Conservation (phyloP, 2,329 filamentous ascomycete species). For the Claviceps quebecensis region DNA sequence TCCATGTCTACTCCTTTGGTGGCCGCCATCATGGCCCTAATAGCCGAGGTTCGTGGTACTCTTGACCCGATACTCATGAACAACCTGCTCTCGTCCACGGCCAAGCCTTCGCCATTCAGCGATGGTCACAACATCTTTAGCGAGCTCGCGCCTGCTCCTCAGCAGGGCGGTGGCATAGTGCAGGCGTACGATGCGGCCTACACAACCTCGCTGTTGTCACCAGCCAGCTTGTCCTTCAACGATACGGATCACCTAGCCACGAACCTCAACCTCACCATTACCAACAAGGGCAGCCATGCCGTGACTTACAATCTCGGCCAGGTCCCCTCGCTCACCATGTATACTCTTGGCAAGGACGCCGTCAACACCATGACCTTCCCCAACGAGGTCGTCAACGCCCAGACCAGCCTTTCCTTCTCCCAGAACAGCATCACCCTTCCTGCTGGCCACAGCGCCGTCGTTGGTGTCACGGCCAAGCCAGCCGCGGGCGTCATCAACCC, state of each 20-base stretch:
- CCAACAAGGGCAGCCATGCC: conserved; percentile 34
- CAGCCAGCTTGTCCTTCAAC: conserved; percentile 45
- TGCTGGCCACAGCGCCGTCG: conserved; percentile 25
- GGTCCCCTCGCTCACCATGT: conserved; percentile 35
- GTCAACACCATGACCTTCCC: conserved; percentile 29
- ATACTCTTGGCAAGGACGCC: conserved; percentile 25
- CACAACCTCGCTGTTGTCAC: conserved; percentile 35
- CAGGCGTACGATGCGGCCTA: conserved; percentile 45
- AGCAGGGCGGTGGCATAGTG: conserved; percentile 46
- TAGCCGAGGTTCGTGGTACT: conserved; percentile 34
- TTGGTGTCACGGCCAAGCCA: conserved; percentile 29
- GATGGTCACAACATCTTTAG: conserved; percentile 21
- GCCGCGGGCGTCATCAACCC: conserved; percentile 24
- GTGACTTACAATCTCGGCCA: conserved; percentile 39
- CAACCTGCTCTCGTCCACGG: conserved; percentile 34
- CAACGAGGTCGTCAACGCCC: conserved; percentile 25
- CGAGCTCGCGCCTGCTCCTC: conserved; percentile 38
- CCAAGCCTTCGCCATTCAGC: conserved; percentile 34
- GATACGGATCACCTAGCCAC: conserved; percentile 42
- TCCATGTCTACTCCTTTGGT: conserved; percentile 45
- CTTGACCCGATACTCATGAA: conserved; percentile 33
- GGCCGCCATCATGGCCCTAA: conserved; percentile 38
- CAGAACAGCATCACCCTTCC: conserved; percentile 28
- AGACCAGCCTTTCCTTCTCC: conserved; percentile 29
- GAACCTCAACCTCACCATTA: conserved; percentile 37